Percentiles rank a stretch among this genome's conserved stretches.
These are phyloP conservation scores for Dactylellina cionopaga DNA, from an alignment of 2,329 filamentous ascomycete genomes.

Conservation along the genomic window DNA sequence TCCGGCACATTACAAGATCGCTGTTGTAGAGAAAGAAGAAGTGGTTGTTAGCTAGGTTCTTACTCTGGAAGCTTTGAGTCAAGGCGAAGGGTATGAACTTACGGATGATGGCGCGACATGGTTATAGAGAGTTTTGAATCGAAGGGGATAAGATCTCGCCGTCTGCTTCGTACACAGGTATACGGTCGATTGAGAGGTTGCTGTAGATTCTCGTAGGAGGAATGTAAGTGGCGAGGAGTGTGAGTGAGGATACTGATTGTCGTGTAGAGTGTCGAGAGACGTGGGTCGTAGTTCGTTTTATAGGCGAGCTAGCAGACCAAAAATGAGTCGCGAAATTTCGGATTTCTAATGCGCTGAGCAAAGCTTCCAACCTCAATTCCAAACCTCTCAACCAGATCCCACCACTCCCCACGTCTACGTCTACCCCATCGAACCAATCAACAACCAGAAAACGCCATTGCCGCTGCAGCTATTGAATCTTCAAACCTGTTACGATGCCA, in stretches of 20 bases:
- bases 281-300: conserved; percentile 18
- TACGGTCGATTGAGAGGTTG: not conserved
- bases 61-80: not conserved
- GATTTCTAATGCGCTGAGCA: conserved; percentile 44
- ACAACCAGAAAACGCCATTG: not conserved
- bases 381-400: not conserved
- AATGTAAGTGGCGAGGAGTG: not conserved
- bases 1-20: conserved; percentile 62
- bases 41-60: conserved; percentile 25
- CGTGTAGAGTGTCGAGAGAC: not conserved
- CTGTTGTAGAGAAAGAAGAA: not conserved
- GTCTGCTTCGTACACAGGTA: not conserved
- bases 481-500: conserved; percentile 74
- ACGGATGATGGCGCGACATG: conserved; percentile 96
- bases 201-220: not conserved
- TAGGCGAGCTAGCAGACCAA: conserved; percentile 3
- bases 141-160: not conserved
- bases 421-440: not conserved
- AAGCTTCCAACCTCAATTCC: not conserved
- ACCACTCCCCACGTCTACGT: conserved; percentile 1
- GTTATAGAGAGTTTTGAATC: conserved; percentile 54
- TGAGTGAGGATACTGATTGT: not conserved
- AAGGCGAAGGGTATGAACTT: conserved; percentile 60
- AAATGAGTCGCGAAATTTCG: conserved; percentile 45
- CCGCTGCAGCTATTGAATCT: not conserved